phyloP scores from a whole-genome alignment of 192 early-diverging fungal species.

The Linnemannia schmuckeri region DNA sequence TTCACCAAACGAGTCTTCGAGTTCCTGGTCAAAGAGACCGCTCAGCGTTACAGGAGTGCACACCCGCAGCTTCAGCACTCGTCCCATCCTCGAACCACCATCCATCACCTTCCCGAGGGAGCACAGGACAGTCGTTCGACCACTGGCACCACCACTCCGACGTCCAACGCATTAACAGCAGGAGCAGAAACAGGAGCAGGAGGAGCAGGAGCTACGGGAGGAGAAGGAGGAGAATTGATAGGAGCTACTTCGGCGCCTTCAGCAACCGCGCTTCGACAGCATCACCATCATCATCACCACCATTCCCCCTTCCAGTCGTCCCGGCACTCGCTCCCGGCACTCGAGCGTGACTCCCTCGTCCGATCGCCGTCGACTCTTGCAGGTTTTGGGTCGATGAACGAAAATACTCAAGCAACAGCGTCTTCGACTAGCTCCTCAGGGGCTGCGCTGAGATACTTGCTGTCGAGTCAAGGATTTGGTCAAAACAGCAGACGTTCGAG shows the following conservation, averaged over 20 bases:
- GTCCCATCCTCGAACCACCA: conserved; percentile 17
- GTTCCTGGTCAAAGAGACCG: conserved; percentile 50
- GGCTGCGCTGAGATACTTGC: conserved; percentile 28
- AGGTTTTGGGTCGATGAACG: background rate
- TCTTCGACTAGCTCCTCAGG: conserved; percentile 14
- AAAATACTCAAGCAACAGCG: background rate
- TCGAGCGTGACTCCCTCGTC: conserved; percentile 12
- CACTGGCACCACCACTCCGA: background rate
- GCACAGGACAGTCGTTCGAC: background rate
- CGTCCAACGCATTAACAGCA: background rate
- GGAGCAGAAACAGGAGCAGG: background rate
- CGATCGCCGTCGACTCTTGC: conserved; percentile 13
- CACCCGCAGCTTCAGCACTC: conserved; percentile 20
- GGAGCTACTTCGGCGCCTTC: background rate
- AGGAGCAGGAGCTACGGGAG: background rate
- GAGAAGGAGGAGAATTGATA: background rate
- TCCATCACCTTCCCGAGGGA: conserved; percentile 19
- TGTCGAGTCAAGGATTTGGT: conserved; percentile 16
- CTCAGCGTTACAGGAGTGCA: conserved; percentile 28
- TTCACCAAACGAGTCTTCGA: conserved; percentile 47
- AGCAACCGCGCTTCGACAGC: background rate
- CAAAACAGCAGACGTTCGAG: conserved; percentile 28
- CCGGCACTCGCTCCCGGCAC: background rate
- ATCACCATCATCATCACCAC: conserved; percentile 13
- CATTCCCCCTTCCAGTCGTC: background rate